phyloP scores from a whole-genome alignment of 805 yeast genomes.

The Barnettozyma salicaria region DNA sequence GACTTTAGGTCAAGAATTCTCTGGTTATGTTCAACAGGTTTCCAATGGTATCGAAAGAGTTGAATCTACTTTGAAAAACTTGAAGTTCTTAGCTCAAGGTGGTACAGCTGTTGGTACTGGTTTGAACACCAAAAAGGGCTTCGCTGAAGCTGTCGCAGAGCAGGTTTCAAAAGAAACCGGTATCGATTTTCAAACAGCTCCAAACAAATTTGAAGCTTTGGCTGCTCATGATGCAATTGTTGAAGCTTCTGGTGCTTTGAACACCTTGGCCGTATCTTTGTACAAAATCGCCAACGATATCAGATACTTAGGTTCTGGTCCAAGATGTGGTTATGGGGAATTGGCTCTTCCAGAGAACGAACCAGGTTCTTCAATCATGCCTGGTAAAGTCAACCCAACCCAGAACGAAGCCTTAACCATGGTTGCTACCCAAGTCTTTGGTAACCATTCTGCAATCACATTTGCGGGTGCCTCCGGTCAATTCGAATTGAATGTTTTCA shows the following conservation, averaged over 20 bases:
- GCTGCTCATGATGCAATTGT: constrained; percentile 99
- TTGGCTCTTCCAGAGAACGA: constrained; percentile 93
- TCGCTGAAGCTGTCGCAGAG: constrained; percentile 79
- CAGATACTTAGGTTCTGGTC: constrained; percentile 97
- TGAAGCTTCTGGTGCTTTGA: constrained; percentile 95
- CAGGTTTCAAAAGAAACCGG: constrained; percentile 85
- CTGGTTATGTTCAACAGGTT: constrained; percentile 92
- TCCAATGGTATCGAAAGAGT: constrained; percentile 87
- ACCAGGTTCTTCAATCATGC: constrained; percentile 99
- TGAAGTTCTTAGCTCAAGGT: constrained; percentile 91
- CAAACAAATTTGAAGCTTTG: constrained; percentile 97
- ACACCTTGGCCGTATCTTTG: constrained; percentile 88
- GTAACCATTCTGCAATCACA: constrained; percentile 92
- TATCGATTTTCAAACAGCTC: constrained; percentile 85
- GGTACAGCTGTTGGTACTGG: constrained; percentile 99
- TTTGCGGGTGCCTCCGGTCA: constrained; percentile 99
- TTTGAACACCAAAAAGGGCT: constrained; percentile 88
- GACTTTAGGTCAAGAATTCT: constrained; percentile 96
- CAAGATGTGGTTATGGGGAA: constrained; percentile 99
- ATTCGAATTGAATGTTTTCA: constrained; percentile 96
- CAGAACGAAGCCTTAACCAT: constrained; percentile 98
- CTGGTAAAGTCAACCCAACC: constrained; percentile 99
- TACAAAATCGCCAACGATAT: constrained; percentile 97
- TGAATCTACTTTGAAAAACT: constrained; percentile 66
- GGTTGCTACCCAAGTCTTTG: constrained; percentile 97